Percentiles rank a stretch among this genome's conserved stretches.
Evolutionary conservation across 2,329 filamentous ascomycete species (phyloP).

Genomic region (Cordyceps sp.): DNA sequence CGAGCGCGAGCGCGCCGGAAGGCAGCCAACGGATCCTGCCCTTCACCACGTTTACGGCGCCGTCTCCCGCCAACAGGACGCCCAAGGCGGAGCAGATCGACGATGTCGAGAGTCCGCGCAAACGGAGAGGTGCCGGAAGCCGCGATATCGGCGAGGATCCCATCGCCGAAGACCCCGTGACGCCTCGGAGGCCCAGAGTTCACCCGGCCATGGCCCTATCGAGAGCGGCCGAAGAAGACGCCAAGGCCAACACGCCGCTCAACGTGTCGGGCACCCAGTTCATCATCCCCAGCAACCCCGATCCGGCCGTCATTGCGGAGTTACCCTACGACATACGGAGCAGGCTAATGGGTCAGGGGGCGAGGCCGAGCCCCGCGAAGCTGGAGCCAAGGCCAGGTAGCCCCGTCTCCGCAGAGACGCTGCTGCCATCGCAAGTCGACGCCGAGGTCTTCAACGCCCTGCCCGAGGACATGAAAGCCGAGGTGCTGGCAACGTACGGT

Average conservation of each 20-base stretch:
- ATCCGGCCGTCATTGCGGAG: slow-evolving; percentile 67
- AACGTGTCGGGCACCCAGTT: slow-evolving; percentile 85
- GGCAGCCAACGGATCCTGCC: slow-evolving; percentile 66
- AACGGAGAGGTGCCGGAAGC: slow-evolving; percentile 11
- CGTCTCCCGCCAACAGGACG: slow-evolving; percentile 22
- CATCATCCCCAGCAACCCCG: slow-evolving; percentile 68
- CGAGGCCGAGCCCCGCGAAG: slow-evolving; percentile 6
- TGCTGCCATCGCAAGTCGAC: slow-evolving; percentile 69
- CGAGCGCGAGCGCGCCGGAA: slow-evolving; percentile 35
- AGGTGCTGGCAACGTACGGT: slow-evolving; percentile 60
- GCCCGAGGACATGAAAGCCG: slow-evolving; percentile 71
- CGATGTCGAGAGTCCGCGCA: slow-evolving; percentile 21
- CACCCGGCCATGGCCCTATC: slow-evolving; percentile 38
- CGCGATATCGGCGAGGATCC: slow-evolving; percentile 26
- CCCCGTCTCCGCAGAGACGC: slow-evolving; percentile 22
- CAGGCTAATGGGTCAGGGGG: slow-evolving; percentile 48
- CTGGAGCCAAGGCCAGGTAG: slow-evolving; percentile 18
- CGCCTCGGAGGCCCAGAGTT: slow-evolving; percentile 31
- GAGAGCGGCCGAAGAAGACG: slow-evolving; percentile 29
- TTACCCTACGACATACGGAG: slow-evolving; percentile 70
- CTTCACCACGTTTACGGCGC: slow-evolving; percentile 42
- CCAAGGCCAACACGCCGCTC: slow-evolving; percentile 47
- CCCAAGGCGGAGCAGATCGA: slow-evolving; percentile 32
- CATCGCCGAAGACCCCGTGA: slow-evolving; percentile 37
- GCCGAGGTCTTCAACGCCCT: slow-evolving; percentile 68